Evolutionary conservation across 2,329 filamentous ascomycete species (phyloP), one percentile per base, ranked within the genome.

Genomic region (Colletotrichum sp.): DNA sequence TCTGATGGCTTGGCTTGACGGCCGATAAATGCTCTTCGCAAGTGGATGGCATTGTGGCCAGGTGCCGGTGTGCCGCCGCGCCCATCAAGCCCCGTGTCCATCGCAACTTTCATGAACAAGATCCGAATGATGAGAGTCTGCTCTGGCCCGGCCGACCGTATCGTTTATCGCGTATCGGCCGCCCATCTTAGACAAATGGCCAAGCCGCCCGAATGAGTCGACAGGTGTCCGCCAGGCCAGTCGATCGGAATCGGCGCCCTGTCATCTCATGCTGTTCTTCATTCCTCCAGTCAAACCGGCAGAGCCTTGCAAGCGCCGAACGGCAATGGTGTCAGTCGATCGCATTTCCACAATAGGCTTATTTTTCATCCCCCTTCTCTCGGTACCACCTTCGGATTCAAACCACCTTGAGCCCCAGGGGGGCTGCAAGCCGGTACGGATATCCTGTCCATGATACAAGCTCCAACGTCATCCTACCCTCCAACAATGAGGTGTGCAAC

Each of bases 281-380:
- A 52, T 48, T 22, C 44, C 73, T 60, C 44, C 15, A 55, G 39
- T 25, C 70, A 73, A 39, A 27, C 57, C 28, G 28, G 34, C 34
- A 63, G 52, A 73, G 64, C 74, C 70, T 48, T 60, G 74, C 64
- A 60, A 69, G 44, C 30, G 34, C 64, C 59, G 64, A 68, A 73
- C 44, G 66, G 70, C 57, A 52, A 69, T 65, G 64, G 59, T 73
- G 25, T 69, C 30, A 39, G 64, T 72, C 70, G 64, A 73, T 75
- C 57, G 22, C 64, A 68, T 75, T 66, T 59, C 69, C 73, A 63
- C 61, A 59, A 64, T 34, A 64, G 64, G 34, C 57, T 68, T 44
- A 22, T 68, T 60, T 30, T 32, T 32, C 44, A 15, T 32, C 61
- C 28, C 39, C 27, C 19, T 30, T 55, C 57, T 64, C 13, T 75